Evolutionary conservation across 768 basidiomycete genomes (phyloP).

Genomic region (Imleria badia): DNA sequence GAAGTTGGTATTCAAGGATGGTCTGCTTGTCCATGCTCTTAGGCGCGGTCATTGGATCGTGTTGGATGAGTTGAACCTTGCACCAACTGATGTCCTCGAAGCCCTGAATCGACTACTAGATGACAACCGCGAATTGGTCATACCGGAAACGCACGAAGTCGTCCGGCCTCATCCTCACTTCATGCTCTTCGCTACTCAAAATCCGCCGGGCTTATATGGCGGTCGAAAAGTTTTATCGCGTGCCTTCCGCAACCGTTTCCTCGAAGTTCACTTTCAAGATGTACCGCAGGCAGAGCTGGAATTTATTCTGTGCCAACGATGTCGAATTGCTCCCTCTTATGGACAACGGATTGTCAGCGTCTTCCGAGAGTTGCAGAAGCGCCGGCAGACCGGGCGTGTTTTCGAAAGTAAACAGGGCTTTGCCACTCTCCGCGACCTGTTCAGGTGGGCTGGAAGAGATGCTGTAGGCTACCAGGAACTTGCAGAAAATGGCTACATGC

Average conservation of each 20-base stretch:
- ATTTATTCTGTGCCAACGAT: slow-evolving; percentile 89
- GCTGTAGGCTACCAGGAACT: slow-evolving; percentile 89
- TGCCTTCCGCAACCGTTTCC: slow-evolving; percentile 95
- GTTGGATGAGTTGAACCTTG: slow-evolving; percentile 94
- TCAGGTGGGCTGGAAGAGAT: slow-evolving; percentile 93
- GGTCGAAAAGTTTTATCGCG: slow-evolving; percentile 93
- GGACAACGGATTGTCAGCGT: slow-evolving; percentile 88
- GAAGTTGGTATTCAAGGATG: slow-evolving; percentile 94
- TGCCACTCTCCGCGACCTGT: slow-evolving; percentile 93
- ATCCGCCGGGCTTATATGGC: slow-evolving; percentile 93
- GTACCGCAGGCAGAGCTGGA: slow-evolving; percentile 94
- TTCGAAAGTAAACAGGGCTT: slow-evolving; percentile 98
- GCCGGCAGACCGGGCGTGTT: slow-evolving; percentile 85
- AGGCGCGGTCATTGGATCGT: slow-evolving; percentile 97
- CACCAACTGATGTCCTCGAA: slow-evolving; percentile 96
- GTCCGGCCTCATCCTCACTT: slow-evolving; percentile 92
- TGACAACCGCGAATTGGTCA: slow-evolving; percentile 94
- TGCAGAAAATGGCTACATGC: slow-evolving; percentile 96
- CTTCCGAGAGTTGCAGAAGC: slow-evolving; percentile 90
- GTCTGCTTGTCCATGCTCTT: slow-evolving; percentile 88
- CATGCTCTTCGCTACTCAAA: slow-evolving; percentile 98
- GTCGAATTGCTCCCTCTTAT: slow-evolving; percentile 91
- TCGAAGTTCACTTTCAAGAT: slow-evolving; percentile 97
- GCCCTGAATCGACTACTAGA: slow-evolving; percentile 95
- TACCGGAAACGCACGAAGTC: slow-evolving; percentile 95